Percentiles rank a stretch among this genome's conserved stretches.
phyloP scores from a whole-genome alignment of 352 stramenopile genomes.

The Pythium sukuiense region DNA sequence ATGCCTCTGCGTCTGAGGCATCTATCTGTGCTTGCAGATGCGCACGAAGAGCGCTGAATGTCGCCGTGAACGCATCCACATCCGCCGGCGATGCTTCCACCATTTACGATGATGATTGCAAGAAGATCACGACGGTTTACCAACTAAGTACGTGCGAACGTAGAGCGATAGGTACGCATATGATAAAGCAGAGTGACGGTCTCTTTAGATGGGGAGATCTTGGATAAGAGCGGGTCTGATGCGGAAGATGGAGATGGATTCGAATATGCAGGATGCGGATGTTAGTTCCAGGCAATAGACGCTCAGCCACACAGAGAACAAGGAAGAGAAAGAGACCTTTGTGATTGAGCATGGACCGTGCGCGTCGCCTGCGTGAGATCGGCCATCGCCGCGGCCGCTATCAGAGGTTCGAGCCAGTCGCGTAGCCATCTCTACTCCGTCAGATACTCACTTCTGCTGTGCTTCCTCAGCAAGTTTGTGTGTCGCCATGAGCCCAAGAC shows the following conservation, averaged over 20 bases:
- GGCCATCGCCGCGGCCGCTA: constrained; percentile 43
- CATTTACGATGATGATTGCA: not conserved
- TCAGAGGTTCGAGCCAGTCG: constrained; percentile 39
- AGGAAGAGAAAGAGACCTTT: not conserved
- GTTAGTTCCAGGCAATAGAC: not conserved
- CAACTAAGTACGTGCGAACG: not conserved
- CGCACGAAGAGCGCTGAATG: constrained; percentile 8
- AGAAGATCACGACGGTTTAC: not conserved
- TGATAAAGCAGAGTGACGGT: constrained; percentile 1
- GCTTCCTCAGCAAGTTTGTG: constrained; percentile 47
- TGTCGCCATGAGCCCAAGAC: constrained; percentile 52
- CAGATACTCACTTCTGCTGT: not conserved
- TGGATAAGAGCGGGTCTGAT: not conserved
- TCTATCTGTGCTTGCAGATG: constrained; percentile 12
- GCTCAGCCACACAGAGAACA: not conserved
- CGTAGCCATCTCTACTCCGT: not conserved
- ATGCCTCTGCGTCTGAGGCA: not conserved
- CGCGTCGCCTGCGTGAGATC: constrained; percentile 38
- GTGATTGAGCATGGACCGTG: constrained; percentile 27
- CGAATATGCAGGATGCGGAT: not conserved
- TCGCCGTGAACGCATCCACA: not conserved
- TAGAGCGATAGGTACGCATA: not conserved
- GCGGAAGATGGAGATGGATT: not conserved
- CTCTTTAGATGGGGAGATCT: not conserved
- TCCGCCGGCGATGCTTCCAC: not conserved